Percentiles rank a stretch among this genome's conserved stretches.
These are phyloP conservation scores for Pichia eremophila DNA, from an alignment of 805 yeast genomes.

Conservation along the genomic window DNA sequence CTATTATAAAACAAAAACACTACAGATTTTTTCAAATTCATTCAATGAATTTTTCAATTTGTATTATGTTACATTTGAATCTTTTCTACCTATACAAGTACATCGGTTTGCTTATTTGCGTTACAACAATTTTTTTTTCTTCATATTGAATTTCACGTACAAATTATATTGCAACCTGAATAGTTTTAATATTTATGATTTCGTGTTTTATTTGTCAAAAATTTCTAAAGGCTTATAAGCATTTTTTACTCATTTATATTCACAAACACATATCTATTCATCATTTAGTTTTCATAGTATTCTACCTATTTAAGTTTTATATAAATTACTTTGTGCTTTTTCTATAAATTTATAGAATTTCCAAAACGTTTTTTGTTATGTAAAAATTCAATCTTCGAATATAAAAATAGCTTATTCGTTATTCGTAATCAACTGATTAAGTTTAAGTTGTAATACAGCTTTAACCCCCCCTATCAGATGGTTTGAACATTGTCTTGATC, in stretches of 20 bases:
- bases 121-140: background rate
- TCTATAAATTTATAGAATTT: constrained; percentile 2
- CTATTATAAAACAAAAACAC: background rate
- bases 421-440: too few species aligned
- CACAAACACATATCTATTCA: background rate
- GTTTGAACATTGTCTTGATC: too few species aligned
- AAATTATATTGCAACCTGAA: background rate
- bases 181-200: background rate
- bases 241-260: too few species aligned
- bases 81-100: constrained; percentile 8
- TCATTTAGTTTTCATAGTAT: background rate
- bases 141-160: background rate
- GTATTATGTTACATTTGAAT: constrained; percentile 6
- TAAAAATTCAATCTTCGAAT: constrained; percentile 1
- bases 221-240: background rate
- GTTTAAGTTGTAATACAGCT: too few species aligned
- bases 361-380: background rate
- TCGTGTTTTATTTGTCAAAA: background rate
- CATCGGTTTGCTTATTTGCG: constrained; percentile 6
- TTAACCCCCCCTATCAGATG: too few species aligned
- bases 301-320: background rate
- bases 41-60: constrained; percentile 1
- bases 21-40: background rate
- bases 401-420: too few species aligned
- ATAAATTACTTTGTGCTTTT: constrained; percentile 1